Percentiles rank a stretch among this genome's conserved stretches.
Conservation (phyloP, 768 basidiomycete genomes). For the Filobasidium floriforme region DNA sequence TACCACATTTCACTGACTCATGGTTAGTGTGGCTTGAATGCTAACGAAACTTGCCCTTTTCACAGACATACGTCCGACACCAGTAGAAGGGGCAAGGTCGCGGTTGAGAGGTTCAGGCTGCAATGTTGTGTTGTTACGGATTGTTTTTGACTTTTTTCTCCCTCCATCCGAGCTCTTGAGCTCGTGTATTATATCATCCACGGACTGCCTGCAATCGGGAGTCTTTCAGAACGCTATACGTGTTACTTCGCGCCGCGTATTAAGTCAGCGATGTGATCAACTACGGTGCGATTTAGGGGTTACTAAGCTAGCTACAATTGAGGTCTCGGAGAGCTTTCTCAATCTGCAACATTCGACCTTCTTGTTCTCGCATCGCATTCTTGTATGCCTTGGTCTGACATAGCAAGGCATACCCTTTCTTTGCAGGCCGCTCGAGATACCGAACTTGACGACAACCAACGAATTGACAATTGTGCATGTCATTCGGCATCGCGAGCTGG, state of each 20-base stretch:
- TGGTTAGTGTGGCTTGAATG: background rate
- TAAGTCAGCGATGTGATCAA: background rate
- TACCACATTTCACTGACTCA: background rate
- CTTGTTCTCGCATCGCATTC: background rate
- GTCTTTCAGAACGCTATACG: too few species aligned
- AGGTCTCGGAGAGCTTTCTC: background rate
- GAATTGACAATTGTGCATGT: background rate
- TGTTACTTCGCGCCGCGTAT: too few species aligned
- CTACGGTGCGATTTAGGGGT: too few species aligned
- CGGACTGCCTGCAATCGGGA: background rate
- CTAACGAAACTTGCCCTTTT: background rate
- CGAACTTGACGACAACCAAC: background rate
- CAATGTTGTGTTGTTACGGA: background rate
- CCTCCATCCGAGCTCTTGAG: background rate
- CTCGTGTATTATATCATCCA: slow-evolving; percentile 8
- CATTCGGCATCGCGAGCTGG: background rate
- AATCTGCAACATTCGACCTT: background rate
- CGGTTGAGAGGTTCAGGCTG: background rate
- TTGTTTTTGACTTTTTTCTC: background rate
- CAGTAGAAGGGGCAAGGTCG: slow-evolving; percentile 4
- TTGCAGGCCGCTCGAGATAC: background rate
- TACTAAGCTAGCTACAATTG: too few species aligned
- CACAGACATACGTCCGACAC: slow-evolving; percentile 22
- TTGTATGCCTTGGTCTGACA: background rate
- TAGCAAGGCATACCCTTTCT: background rate